Percentiles rank a stretch among this genome's conserved stretches.
Conservation (phyloP, 1,139 yeast species). For the Geotrichum bryndzae region DNA sequence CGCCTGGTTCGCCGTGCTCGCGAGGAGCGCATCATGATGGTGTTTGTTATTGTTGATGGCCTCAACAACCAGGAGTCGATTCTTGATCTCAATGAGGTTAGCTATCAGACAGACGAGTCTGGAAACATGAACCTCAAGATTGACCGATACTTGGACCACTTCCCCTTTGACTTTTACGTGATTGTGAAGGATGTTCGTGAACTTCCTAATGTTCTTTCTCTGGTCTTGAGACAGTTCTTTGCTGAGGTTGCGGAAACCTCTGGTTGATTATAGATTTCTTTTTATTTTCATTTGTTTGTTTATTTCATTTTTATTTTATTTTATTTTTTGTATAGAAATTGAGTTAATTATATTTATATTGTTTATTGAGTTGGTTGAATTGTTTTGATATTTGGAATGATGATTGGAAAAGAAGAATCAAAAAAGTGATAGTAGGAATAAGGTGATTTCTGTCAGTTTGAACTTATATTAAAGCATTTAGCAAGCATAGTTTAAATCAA, state of each 20-base stretch:
- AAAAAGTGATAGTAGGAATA: too few relatives aligned
- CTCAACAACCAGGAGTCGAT: constrained; percentile 79
- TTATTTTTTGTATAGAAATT: neutral
- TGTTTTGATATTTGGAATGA: too few relatives aligned
- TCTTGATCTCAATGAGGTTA: constrained; percentile 90
- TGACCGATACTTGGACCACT: constrained; percentile 78
- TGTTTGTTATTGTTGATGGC: constrained; percentile 90
- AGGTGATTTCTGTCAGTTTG: too few relatives aligned
- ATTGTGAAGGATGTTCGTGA: constrained; percentile 86
- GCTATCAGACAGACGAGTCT: constrained; percentile 59
- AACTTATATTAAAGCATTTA: too few relatives aligned
- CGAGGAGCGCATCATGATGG: constrained; percentile 89
- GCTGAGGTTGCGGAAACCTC: constrained; percentile 50
- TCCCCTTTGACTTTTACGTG: constrained; percentile 95
- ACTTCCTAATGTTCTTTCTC: constrained; percentile 84
- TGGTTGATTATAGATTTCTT: constrained; percentile 2
- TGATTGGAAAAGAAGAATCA: too few relatives aligned
- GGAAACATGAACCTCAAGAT: constrained; percentile 75
- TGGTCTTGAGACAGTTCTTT: constrained; percentile 87
- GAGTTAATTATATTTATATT: neutral
- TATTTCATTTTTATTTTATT: neutral
- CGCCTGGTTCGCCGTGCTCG: constrained; percentile 85
- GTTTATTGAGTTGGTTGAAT: neutral
- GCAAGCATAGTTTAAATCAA: too few relatives aligned
- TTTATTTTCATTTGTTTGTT: neutral